A percentile compares a stretch with the other conserved stretches of the same genome.
phyloP scores from a whole-genome alignment of 176 grass and related monocot species.

The Hordeum marinum region DNA sequence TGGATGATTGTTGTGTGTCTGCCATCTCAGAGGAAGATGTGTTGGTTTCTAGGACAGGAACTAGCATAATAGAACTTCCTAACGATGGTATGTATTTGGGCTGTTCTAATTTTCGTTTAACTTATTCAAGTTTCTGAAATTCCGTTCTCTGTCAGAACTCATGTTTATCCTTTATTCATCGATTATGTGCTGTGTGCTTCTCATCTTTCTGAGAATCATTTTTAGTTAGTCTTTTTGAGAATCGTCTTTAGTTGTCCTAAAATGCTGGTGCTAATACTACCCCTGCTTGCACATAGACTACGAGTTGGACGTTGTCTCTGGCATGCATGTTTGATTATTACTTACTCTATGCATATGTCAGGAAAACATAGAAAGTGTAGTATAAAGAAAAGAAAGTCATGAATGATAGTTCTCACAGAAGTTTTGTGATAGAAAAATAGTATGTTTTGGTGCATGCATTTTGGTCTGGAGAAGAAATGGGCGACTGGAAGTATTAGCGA shows the following conservation, averaged over 20 bases:
- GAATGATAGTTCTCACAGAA: not conserved
- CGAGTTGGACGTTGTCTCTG: not conserved
- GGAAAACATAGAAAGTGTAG: not conserved
- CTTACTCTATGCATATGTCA: not conserved
- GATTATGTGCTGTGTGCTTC: not conserved
- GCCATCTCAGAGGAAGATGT: slow-evolving; percentile 44
- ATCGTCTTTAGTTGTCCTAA: not conserved
- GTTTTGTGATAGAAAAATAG: not conserved
- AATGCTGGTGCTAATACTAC: not conserved
- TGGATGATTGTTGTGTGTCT: slow-evolving; percentile 49
- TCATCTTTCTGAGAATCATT: slow-evolving; percentile 18
- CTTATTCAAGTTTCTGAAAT: not conserved
- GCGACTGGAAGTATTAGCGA: not conserved
- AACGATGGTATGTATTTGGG: slow-evolving; percentile 48
- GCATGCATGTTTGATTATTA: not conserved
- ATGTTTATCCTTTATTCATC: not conserved
- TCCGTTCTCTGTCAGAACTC: not conserved
- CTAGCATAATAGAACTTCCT: slow-evolving; percentile 40
- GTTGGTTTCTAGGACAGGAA: slow-evolving; percentile 41
- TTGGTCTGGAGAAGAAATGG: not conserved
- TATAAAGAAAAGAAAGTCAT: not conserved
- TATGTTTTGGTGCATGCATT: not conserved
- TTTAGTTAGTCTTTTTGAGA: slow-evolving; percentile 1
- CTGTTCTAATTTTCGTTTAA: not conserved
- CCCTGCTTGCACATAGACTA: not conserved